Evolutionary conservation across 2,329 filamentous ascomycete species (phyloP).

Genomic region (Dactylella cylindrospora): DNA sequence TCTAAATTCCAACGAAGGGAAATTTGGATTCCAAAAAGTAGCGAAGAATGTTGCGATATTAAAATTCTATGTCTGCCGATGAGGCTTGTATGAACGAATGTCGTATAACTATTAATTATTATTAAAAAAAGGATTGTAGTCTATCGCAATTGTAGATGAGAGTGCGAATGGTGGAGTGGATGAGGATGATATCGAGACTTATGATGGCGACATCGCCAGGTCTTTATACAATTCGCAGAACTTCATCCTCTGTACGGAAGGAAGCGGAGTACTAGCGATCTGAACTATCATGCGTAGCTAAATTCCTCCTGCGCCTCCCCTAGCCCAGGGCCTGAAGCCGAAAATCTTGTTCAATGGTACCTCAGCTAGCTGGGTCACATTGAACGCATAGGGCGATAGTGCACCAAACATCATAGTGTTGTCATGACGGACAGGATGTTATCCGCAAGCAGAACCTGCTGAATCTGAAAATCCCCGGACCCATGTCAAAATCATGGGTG

Average conservation of each 20-base stretch:
- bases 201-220: background rate
- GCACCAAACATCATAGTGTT: constrained; percentile 33
- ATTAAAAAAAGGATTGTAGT: no score
- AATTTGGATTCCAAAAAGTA: no score
- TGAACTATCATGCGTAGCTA: constrained; percentile 15
- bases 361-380: constrained; percentile 22
- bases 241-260: constrained; percentile 1
- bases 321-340: constrained; percentile 10
- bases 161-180: background rate
- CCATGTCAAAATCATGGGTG: constrained; percentile 17
- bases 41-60: no score
- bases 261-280: background rate
- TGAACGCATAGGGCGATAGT: background rate
- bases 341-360: constrained; percentile 1
- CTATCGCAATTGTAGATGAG: no score
- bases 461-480: constrained; percentile 17
- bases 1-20: no score
- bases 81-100: no score
- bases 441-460: constrained; percentile 40
- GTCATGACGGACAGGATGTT: constrained; percentile 40
- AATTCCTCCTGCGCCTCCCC: constrained; percentile 18
- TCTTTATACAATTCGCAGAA: constrained; percentile 30
- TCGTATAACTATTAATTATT: no score
- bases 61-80: no score
- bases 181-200: constrained; percentile 5